Evolutionary conservation across 2,329 filamentous ascomycete species (phyloP).

Genomic region (Colletotrichum costaricense): DNA sequence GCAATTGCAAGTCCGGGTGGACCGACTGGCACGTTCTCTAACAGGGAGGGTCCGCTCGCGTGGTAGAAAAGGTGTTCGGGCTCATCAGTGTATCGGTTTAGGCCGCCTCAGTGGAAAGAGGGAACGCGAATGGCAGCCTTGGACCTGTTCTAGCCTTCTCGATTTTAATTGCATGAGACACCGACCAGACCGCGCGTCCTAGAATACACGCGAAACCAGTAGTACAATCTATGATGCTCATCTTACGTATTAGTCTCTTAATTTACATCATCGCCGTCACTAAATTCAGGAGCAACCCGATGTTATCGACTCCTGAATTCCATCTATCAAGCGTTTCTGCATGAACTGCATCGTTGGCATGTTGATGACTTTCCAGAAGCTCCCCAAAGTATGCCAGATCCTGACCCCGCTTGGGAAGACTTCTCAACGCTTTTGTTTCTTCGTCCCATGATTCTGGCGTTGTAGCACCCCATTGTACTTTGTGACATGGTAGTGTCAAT

Average conservation of each 20-base stretch:
- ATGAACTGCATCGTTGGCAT: background rate
- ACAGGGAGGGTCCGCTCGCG: slow-evolving; percentile 39
- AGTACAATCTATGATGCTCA: too few relatives aligned
- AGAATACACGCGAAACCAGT: too few relatives aligned
- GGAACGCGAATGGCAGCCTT: background rate
- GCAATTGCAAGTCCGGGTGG: slow-evolving; percentile 44
- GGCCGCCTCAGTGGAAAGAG: background rate
- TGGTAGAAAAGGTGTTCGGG: slow-evolving; percentile 22
- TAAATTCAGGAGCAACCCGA: slow-evolving; percentile 21
- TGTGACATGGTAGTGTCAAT: slow-evolving; percentile 16
- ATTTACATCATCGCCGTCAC: slow-evolving; percentile 1
- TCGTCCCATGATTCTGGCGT: slow-evolving; percentile 15
- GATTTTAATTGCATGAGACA: too few relatives aligned
- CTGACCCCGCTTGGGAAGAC: background rate
- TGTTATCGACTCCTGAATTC: slow-evolving; percentile 31
- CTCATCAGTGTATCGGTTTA: background rate
- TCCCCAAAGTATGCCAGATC: slow-evolving; percentile 1
- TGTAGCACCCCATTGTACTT: slow-evolving; percentile 15
- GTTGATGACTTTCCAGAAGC: background rate
- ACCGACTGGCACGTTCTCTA: slow-evolving; percentile 43
- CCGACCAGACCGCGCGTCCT: too few relatives aligned
- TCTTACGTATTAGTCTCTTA: too few relatives aligned
- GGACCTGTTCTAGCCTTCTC: background rate
- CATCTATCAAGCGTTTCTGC: slow-evolving; percentile 14
- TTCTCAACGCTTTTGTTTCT: background rate